Conservation (phyloP, 257 asterid species). For the Nicotiana undulata region DNA sequence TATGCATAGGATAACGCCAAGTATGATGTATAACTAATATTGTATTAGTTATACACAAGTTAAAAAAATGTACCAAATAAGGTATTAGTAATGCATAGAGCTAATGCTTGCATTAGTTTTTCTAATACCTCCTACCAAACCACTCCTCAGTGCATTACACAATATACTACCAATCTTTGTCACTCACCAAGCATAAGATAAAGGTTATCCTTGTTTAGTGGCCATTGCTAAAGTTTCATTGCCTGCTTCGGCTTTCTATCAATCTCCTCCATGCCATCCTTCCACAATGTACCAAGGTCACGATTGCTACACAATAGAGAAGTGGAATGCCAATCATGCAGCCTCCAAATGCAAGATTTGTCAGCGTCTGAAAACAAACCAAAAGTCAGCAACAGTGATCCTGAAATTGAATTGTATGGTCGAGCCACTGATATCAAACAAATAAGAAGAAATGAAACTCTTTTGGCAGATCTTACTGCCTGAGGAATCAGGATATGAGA, state of each 20-base stretch:
- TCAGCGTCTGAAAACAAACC: constrained; percentile 50
- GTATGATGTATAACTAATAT: too few relatives aligned
- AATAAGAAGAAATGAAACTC: too few relatives aligned
- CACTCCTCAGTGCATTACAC: background rate
- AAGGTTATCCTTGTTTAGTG: background rate
- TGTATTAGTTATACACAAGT: too few relatives aligned
- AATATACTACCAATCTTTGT: background rate
- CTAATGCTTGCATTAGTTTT: too few relatives aligned
- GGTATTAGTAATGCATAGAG: too few relatives aligned
- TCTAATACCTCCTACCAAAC: too few relatives aligned
- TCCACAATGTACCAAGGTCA: constrained; percentile 59
- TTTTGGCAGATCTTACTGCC: background rate
- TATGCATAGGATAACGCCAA: too few relatives aligned
- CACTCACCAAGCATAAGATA: background rate
- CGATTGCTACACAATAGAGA: constrained; percentile 43
- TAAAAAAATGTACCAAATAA: too few relatives aligned
- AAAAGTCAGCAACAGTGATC: constrained; percentile 11
- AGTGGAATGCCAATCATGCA: constrained; percentile 79
- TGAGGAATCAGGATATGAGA: background rate
- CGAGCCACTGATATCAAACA: background rate
- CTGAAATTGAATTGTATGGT: background rate
- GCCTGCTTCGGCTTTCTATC: constrained; percentile 39
- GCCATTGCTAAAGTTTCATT: constrained; percentile 14
- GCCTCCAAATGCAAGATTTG: constrained; percentile 77
- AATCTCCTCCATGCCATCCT: constrained; percentile 66